A percentile compares a stretch with the other conserved stretches of the same genome.
These are phyloP conservation scores for Penicillium pancosmium DNA, from an alignment of 495 filamentous ascomycete species.

Conservation along the genomic window DNA sequence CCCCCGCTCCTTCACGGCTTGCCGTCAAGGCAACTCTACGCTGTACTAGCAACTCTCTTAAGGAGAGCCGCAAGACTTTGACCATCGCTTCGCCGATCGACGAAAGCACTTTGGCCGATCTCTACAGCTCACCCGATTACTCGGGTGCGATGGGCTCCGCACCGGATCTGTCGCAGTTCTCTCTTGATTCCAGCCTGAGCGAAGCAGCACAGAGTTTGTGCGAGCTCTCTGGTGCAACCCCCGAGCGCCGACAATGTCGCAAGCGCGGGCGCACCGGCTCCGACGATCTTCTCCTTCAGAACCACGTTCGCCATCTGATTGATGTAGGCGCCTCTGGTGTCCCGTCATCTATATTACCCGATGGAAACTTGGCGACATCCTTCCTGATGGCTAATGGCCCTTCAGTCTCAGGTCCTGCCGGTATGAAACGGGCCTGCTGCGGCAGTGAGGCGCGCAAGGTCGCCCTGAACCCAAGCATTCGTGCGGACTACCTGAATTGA, in stretches of 20 bases:
- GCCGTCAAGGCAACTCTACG: constrained; percentile 84
- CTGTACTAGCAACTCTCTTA: constrained; percentile 62
- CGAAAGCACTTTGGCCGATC: constrained; percentile 50
- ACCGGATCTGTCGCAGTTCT: constrained; percentile 54
- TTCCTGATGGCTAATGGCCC: constrained; percentile 30
- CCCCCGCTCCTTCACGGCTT: constrained; percentile 65
- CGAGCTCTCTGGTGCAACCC: constrained; percentile 56
- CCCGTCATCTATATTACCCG: constrained; percentile 38
- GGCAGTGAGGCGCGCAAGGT: constrained; percentile 48
- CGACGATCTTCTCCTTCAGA: constrained; percentile 68
- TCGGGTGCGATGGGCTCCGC: constrained; percentile 51
- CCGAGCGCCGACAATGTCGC: constrained; percentile 40
- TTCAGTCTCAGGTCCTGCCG: constrained; percentile 41
- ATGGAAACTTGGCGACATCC: constrained; percentile 44
- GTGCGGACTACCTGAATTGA: constrained; percentile 41
- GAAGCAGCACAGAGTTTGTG: constrained; percentile 71
- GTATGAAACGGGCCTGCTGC: constrained; percentile 53
- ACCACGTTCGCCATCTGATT: constrained; percentile 68
- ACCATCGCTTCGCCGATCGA: constrained; percentile 47
- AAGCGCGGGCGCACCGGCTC: constrained; percentile 75
- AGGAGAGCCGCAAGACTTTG: constrained; percentile 45
- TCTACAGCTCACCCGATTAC: constrained; percentile 65
- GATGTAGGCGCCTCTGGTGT: constrained; percentile 33
- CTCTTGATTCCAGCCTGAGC: constrained; percentile 42
- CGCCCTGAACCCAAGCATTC: constrained; percentile 41